These are phyloP conservation scores for Edaphochlamys debaryana DNA, from an alignment of 139 green algal species.

Conservation along the genomic window DNA sequence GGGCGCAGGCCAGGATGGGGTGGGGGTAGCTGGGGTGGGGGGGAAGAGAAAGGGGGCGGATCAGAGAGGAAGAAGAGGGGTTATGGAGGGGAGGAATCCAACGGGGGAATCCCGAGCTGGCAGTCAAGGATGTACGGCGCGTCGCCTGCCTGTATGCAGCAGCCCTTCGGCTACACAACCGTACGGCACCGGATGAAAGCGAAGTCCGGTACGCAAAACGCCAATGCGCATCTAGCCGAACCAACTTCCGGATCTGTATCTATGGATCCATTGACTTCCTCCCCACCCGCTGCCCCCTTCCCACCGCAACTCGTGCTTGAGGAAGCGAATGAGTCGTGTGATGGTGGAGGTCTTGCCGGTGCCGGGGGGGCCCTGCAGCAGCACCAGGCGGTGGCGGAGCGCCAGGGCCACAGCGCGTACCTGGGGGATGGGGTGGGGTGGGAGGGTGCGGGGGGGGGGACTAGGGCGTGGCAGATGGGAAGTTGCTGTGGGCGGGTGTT, in stretches of 20 bases:
- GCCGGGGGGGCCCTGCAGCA: constrained; percentile 46
- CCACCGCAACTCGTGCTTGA: constrained; percentile 28
- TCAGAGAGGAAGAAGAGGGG: background rate
- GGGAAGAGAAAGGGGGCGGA: background rate
- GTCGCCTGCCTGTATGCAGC: no score
- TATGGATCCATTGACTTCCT: no score
- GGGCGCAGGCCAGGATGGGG: constrained; percentile 44
- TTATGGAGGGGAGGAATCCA: background rate
- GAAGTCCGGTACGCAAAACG: no score
- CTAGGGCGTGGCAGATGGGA: background rate
- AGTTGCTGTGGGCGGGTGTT: no score
- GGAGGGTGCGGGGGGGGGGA: background rate
- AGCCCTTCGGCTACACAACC: no score
- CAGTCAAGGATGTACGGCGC: no score
- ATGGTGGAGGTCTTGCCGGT: constrained; percentile 59
- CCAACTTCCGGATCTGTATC: no score
- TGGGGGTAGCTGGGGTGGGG: background rate
- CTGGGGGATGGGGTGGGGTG: background rate
- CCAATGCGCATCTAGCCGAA: no score
- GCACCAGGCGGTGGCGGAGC: constrained; percentile 32
- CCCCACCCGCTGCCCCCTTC: no score
- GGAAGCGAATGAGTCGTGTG: constrained; percentile 34
- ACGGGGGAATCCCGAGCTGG: background rate
- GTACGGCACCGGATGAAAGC: no score
- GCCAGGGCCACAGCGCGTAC: constrained; percentile 26